Base-by-base conservation (phyloP, 2,329 filamentous ascomycete species). In the Fusarium poae region DNA sequence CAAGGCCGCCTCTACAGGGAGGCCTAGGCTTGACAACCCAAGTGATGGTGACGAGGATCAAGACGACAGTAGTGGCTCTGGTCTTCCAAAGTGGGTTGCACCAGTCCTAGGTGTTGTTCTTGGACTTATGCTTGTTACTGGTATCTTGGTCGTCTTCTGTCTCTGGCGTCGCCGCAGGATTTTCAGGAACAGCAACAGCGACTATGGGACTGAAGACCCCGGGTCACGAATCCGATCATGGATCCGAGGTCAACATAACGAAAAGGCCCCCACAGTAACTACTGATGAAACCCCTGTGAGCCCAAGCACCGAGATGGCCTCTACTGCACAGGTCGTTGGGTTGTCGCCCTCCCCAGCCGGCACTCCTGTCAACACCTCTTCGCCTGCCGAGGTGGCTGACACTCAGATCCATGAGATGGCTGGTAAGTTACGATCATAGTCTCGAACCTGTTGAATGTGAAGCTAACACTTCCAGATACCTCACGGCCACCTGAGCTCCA, bases 81-180 rank as follows among this genome's bases (percentile, higher is more conserved):
- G 82, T 23, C 82, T 86, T 5, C 86, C 88, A 0, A 77, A 77
- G 7, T 91, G 87, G 82, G 83, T 90, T 2, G 84, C 84, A 0
- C 88, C 89, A 1, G 85, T 91, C 3, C 77, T 91, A 1, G 88
- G 88, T 18, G 87, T 89, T 6, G 83, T 90, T 6, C 80, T 89
- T 3, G 88, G 87, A 5, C 68, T 91, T 40, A 82, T 89, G 44
- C 78, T 88, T 49, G 51, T 90, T 40, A 85, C 84, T 1, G 82
- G 83, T 20, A 63, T 85, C 7, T 78, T 84, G 25, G 81, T 89
- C 16, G 79, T 80, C 8, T 80, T 86, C 42, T 79, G 88, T 21
- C 79, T 90, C 21, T 87, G 83, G 77, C 82, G 85, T 10, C 82
- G 84, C 3, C 81, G 84, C 57, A 81, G 78, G 70, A 71, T 81